Evolutionary conservation across 2,329 filamentous ascomycete genomes (phyloP).

Genomic region (Furcasterigmium sp.): DNA sequence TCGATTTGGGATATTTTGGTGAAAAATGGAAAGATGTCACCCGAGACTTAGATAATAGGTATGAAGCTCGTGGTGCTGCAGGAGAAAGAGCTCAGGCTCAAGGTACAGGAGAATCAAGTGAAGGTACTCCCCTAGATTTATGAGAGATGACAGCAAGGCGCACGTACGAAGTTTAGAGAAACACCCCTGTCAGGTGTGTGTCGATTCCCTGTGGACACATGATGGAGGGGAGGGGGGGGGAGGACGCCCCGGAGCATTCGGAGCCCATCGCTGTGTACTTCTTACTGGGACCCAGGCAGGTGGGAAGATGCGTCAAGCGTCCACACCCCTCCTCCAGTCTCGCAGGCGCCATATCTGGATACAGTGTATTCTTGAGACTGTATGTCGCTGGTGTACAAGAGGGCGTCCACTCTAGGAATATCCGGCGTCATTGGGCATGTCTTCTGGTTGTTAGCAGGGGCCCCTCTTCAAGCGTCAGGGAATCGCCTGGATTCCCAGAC

Average conservation of each 20-base stretch:
- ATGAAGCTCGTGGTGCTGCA: neutral
- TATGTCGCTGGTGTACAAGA: neutral
- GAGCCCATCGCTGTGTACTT: neutral
- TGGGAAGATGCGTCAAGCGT: neutral
- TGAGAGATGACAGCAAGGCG: conserved; percentile 1
- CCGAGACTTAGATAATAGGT: no score
- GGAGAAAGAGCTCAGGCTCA: neutral
- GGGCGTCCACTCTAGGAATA: neutral
- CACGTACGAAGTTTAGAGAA: neutral
- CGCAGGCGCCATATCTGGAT: neutral
- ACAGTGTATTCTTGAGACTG: neutral
- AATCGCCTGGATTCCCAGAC: no score
- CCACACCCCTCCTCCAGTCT: neutral
- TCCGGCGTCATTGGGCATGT: neutral
- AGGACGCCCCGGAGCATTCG: neutral
- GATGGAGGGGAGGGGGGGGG: neutral
- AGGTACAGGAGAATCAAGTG: neutral
- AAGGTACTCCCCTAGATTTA: neutral
- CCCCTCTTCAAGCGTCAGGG: no score
- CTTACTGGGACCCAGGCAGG: neutral
- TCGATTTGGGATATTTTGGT: no score
- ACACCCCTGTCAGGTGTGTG: neutral
- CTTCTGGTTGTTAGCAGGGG: no score
- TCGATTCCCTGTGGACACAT: neutral
- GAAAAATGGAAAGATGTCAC: no score